A percentile compares a stretch with the other conserved stretches of the same genome.
These are phyloP conservation scores for Xylariaceae sp. DNA, from an alignment of 2,329 filamentous ascomycete species.

Conservation along the genomic window DNA sequence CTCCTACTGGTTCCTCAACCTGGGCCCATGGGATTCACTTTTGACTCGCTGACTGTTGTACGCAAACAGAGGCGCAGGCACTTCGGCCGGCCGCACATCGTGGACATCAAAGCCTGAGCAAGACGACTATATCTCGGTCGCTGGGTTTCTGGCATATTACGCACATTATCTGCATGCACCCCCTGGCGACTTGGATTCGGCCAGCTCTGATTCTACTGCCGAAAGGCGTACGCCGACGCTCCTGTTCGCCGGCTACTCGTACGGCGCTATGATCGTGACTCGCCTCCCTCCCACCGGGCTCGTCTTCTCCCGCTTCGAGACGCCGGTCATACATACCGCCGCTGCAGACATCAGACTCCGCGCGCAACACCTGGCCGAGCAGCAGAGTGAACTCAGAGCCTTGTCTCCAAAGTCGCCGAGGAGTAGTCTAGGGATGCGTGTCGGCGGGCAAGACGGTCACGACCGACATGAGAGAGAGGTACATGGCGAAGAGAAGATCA, in stretches of 20 bases:
- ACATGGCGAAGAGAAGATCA: constrained; percentile 46
- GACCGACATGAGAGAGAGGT: background rate
- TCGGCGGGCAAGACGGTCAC: constrained; percentile 46
- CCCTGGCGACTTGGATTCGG: constrained; percentile 17
- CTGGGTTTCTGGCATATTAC: constrained; percentile 77
- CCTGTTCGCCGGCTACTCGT: constrained; percentile 77
- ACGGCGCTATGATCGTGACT: constrained; percentile 78
- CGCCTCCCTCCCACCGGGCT: constrained; percentile 61
- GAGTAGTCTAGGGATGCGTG: constrained; percentile 40
- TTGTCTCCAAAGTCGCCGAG: constrained; percentile 25
- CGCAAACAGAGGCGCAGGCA: constrained; percentile 64
- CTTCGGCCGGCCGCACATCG: constrained; percentile 72
- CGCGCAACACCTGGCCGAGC: constrained; percentile 63
- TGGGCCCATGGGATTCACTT: no score
- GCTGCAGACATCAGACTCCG: constrained; percentile 66
- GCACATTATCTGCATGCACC: constrained; percentile 54
- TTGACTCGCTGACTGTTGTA: background rate
- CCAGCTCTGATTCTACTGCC: background rate
- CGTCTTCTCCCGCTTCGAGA: constrained; percentile 58
- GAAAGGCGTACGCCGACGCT: constrained; percentile 23
- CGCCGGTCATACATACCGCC: constrained; percentile 50
- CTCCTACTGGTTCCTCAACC: background rate
- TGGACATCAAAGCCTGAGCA: constrained; percentile 83
- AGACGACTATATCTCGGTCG: constrained; percentile 76
- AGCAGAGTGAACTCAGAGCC: constrained; percentile 48